Evolutionary conservation across 169 alveolate genomes (phyloP).

Genomic region (Besnoitia besnoiti): DNA sequence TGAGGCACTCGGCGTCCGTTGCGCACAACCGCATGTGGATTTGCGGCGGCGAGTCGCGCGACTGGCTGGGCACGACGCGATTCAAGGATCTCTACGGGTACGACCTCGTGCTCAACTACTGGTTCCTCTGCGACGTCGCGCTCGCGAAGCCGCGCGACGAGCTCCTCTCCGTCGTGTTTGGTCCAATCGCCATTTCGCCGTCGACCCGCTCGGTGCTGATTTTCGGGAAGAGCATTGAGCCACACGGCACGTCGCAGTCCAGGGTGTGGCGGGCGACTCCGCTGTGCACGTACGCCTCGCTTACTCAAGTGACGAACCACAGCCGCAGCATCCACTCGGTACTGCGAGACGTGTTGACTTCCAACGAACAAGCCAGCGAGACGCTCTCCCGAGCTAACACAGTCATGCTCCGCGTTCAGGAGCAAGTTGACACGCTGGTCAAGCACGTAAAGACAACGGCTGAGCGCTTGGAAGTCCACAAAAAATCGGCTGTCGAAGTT

Average conservation of each 20-base stretch:
- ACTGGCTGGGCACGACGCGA: not conserved
- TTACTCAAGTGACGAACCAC: not conserved
- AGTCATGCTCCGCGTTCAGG: not conserved
- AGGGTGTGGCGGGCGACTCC: not conserved
- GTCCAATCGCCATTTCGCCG: not conserved
- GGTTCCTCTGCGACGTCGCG: conserved; percentile 9
- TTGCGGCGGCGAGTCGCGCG: not conserved
- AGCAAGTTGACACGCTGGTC: not conserved
- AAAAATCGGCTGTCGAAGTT: not conserved
- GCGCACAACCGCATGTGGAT: conserved; percentile 35
- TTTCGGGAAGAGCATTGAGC: not conserved
- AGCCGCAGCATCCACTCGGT: not conserved
- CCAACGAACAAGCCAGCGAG: not conserved
- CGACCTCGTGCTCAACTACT: not conserved
- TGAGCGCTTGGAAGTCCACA: not conserved
- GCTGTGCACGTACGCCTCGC: not conserved
- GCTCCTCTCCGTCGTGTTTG: not conserved
- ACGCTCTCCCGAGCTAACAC: not conserved
- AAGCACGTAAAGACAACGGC: no score
- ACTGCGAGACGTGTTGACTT: not conserved
- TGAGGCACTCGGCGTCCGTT: not conserved
- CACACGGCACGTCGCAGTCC: not conserved
- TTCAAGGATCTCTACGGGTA: conserved; percentile 20
- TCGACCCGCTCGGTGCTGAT: not conserved
- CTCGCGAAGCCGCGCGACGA: not conserved